phyloP scores from a whole-genome alignment of 2,329 filamentous ascomycete species.

The Beauveria asiatica region DNA sequence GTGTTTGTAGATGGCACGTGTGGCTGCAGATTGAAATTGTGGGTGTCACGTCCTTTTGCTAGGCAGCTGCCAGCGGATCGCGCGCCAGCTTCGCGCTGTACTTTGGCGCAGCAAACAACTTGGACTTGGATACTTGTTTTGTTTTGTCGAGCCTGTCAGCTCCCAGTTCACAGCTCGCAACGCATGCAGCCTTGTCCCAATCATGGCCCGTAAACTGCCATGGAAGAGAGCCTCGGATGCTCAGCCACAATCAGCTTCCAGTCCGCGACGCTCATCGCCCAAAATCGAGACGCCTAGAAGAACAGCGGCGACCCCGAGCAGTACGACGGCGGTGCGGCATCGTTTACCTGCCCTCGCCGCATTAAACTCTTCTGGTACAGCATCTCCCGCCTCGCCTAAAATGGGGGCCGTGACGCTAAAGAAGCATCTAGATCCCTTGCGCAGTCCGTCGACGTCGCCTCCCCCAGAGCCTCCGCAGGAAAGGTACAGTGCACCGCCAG shows the following conservation, averaged over 20 bases:
- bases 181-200: neutral
- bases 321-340: neutral
- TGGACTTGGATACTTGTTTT: neutral
- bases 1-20: neutral
- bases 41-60: neutral
- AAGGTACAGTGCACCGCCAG: constrained; percentile 25
- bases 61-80: neutral
- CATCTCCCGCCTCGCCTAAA: neutral
- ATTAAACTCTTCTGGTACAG: constrained; percentile 7
- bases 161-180: no score
- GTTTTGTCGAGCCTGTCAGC: no score
- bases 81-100: neutral
- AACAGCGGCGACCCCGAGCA: neutral
- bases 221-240: constrained; percentile 32
- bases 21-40: neutral
- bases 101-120: neutral
- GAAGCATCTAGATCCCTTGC: constrained; percentile 15
- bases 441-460: constrained; percentile 43
- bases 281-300: neutral
- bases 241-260: constrained; percentile 7
- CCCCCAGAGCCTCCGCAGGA: constrained; percentile 40
- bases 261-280: neutral
- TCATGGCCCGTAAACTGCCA: constrained; percentile 44
- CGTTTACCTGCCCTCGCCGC: neutral
- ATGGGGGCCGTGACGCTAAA: constrained; percentile 11